phyloP scores from a whole-genome alignment of 2,329 filamentous ascomycete species.

The Colletotrichum musae region DNA sequence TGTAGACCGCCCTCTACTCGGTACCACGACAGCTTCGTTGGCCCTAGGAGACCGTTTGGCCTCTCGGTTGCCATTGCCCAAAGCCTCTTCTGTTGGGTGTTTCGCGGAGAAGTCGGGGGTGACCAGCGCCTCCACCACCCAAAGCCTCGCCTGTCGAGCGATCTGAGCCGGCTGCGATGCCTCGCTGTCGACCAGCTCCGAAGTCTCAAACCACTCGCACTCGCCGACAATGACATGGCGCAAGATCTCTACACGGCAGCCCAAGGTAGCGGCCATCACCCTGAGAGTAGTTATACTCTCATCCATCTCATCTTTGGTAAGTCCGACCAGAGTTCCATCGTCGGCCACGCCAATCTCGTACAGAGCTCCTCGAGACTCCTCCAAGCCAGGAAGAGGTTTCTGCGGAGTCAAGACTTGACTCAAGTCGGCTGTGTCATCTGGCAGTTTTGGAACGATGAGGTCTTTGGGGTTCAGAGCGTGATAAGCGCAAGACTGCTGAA shows the following conservation, averaged over 20 bases:
- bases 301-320: conserved; percentile 91
- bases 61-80: conserved; percentile 29
- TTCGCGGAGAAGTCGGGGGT: conserved; percentile 74
- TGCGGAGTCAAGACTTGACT: conserved; percentile 63
- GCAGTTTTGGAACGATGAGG: conserved; percentile 81
- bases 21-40: conserved; percentile 42
- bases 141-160: conserved; percentile 70
- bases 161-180: conserved; percentile 44
- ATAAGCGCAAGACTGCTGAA: conserved; percentile 95
- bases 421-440: conserved; percentile 70
- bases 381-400: conserved; percentile 82
- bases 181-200: conserved; percentile 48
- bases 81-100: conserved; percentile 40
- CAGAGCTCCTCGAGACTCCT: conserved; percentile 92
- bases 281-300: conserved; percentile 89
- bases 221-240: conserved; percentile 88
- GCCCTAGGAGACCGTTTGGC: conserved; percentile 21
- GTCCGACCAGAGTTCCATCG: conserved; percentile 89
- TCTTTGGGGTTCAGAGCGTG: conserved; percentile 85
- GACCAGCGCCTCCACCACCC: conserved; percentile 93
- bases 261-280: conserved; percentile 93
- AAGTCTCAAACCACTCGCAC: conserved; percentile 78
- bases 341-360: conserved; percentile 98
- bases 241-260: conserved; percentile 86
- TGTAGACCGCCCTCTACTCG: conserved; percentile 63